Base-by-base conservation (phyloP, 2,329 filamentous ascomycete genomes). In the Ilyonectria mors-panacis region DNA sequence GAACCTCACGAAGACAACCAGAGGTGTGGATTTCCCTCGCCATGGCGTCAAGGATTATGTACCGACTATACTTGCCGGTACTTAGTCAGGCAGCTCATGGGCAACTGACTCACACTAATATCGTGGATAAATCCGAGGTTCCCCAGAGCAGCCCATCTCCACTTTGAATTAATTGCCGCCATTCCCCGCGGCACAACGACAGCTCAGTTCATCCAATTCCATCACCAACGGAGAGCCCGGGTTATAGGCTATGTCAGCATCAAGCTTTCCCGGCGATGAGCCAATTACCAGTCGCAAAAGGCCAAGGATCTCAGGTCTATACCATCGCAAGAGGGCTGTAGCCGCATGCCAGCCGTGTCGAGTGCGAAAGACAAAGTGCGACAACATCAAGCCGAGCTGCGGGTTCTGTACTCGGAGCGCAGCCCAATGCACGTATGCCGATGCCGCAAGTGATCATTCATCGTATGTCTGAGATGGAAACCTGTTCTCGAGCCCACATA, bases 331-430 rank as follows among this genome's bases (percentile, higher is more conserved):
- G 33, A 45, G 66, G 13, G 55, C 66, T 13, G 55, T 68, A 35
- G 55, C 66, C 2, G 66, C 66, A 2, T 68, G 66, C 15, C 63
- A 68, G 17, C 54, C 63, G 4, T 68, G 66, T 37, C 48, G 66
- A 28, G 30, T 59, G 13, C 56, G 66, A 15, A 68, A 68, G 54
- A 68, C 66, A 12, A 68, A 68, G 21, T 68, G 66, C 37, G 66
- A 68, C 50, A 68, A 68, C 33, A 37, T 68, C 17, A 58, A 44
- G 6, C 66, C 66, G 1, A 50, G 23, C 7, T 68, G 66, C 33
- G 66, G 66, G 5, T 69, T 69, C 42, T 69, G 67, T 9, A 23
- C 56, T 6, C 56, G 45, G 15, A 59, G 64, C 39, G 67, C 53
- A 17, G 64, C 67, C 4, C 55, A 67, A 21, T 69, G 67, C 39